Percentiles rank a stretch among this genome's conserved stretches.
These are phyloP conservation scores for Ophiostoma fasciatum DNA, from an alignment of 2,329 filamentous ascomycete species.

Conservation along the genomic window DNA sequence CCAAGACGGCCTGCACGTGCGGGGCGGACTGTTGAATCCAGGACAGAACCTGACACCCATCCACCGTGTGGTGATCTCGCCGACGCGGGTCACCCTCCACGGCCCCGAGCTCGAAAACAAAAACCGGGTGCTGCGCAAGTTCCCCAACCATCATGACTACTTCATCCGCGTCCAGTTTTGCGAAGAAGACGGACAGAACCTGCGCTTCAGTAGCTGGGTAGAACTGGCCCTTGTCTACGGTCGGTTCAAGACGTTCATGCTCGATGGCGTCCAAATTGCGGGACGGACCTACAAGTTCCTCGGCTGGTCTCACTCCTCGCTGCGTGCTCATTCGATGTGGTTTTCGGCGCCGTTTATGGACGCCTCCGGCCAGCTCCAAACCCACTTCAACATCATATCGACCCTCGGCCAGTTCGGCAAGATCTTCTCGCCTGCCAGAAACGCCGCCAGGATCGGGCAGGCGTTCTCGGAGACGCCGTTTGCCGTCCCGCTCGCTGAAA, in stretches of 20 bases:
- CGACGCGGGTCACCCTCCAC: conserved; percentile 38
- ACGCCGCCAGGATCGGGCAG: conserved; percentile 45
- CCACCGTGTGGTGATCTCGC: conserved; percentile 44
- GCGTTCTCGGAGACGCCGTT: conserved; percentile 63
- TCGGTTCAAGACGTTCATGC: conserved; percentile 47
- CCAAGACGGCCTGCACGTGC: conserved; percentile 3
- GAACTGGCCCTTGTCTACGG: conserved; percentile 36
- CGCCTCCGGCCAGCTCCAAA: conserved; percentile 18
- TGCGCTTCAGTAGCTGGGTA: conserved; percentile 40
- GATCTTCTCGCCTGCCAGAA: conserved; percentile 38
- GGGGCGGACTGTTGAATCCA: conserved; percentile 12
- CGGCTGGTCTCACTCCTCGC: conserved; percentile 66
- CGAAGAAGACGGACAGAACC: conserved; percentile 55
- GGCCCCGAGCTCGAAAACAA: conserved; percentile 52
- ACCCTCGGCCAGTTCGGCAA: conserved; percentile 33
- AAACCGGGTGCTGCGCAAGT: conserved; percentile 58
- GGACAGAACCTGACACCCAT: conserved; percentile 32
- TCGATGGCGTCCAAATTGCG: conserved; percentile 45
- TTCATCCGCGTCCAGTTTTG: conserved; percentile 59
- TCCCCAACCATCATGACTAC: conserved; percentile 39
- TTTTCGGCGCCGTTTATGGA: conserved; percentile 33
- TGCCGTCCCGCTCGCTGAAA: conserved; percentile 35
- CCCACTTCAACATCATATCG: conserved; percentile 28
- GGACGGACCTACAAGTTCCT: conserved; percentile 51
- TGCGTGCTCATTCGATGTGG: conserved; percentile 59